Evolutionary conservation across 352 stramenopile species (phyloP).

Genomic region (Phytophthora parvispora): DNA sequence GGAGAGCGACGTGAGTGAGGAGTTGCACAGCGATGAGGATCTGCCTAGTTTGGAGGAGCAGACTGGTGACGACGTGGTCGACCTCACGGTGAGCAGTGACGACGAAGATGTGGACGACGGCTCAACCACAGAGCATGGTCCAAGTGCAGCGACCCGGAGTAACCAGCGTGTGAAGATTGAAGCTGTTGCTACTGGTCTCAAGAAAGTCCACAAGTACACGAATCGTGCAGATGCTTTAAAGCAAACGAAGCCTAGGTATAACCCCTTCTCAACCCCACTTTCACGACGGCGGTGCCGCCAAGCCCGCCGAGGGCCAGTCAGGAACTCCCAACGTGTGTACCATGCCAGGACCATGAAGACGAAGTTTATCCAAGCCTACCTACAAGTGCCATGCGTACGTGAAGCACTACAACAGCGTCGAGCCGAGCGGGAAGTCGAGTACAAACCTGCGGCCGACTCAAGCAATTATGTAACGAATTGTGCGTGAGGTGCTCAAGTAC

Average conservation of each 20-base stretch:
- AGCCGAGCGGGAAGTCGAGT: too few species aligned
- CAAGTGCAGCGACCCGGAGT: background rate
- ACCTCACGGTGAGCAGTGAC: background rate
- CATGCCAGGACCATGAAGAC: too few species aligned
- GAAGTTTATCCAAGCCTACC: too few species aligned
- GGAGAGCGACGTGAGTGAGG: background rate
- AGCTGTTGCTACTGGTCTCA: background rate
- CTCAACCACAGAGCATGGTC: background rate
- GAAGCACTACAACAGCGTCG: too few species aligned
- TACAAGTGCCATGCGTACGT: too few species aligned
- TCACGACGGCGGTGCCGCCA: background rate
- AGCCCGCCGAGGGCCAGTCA: too few species aligned
- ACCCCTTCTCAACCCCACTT: background rate
- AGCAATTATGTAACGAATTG: too few species aligned
- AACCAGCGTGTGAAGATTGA: background rate
- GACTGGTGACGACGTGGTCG: background rate
- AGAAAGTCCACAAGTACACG: background rate
- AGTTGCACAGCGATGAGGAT: background rate
- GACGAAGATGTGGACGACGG: background rate
- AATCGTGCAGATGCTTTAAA: background rate
- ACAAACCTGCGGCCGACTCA: too few species aligned
- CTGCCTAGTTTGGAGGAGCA: background rate
- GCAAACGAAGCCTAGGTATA: background rate
- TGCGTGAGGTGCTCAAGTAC: too few species aligned
- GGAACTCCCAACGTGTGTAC: too few species aligned